A percentile compares a stretch with the other conserved stretches of the same genome.
These are phyloP conservation scores for Dryas octopetala DNA, from an alignment of 306 rosid genomes.

Conservation along the genomic window DNA sequence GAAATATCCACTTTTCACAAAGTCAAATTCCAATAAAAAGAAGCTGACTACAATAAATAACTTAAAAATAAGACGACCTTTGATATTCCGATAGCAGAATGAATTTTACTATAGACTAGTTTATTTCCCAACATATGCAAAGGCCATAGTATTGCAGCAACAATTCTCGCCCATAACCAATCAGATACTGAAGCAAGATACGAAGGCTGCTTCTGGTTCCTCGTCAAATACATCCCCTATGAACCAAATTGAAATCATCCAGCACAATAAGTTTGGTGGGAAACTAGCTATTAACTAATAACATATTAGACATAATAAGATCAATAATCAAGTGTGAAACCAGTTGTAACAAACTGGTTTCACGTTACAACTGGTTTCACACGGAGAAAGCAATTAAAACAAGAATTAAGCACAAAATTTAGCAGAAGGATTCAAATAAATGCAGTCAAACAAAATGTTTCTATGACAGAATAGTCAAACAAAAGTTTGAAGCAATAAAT, in stretches of 20 bases:
- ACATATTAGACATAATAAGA: background rate
- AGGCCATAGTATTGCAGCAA: constrained; percentile 68
- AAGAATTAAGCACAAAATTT: background rate
- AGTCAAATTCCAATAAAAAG: background rate
- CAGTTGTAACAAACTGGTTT: background rate
- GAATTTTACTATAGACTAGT: constrained; percentile 74
- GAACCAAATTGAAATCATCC: constrained; percentile 25
- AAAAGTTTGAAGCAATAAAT: background rate
- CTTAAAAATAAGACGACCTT: constrained; percentile 36
- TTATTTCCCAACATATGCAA: constrained; percentile 75
- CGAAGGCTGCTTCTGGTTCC: constrained; percentile 56
- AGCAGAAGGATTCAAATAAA: background rate
- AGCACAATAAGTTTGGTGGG: constrained; percentile 14
- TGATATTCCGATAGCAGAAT: constrained; percentile 68
- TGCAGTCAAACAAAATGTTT: background rate
- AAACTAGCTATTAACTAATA: constrained; percentile 2
- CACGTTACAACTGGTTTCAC: background rate
- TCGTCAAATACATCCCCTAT: constrained; percentile 76
- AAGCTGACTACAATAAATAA: background rate
- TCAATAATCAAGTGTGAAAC: background rate
- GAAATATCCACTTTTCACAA: background rate
- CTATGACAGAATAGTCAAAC: background rate
- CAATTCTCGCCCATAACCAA: constrained; percentile 78
- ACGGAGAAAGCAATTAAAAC: background rate
- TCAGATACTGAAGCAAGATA: constrained; percentile 55